These are phyloP conservation scores for Eucalyptus globulus DNA, from an alignment of 345 rosid genomes.

Conservation along the genomic window DNA sequence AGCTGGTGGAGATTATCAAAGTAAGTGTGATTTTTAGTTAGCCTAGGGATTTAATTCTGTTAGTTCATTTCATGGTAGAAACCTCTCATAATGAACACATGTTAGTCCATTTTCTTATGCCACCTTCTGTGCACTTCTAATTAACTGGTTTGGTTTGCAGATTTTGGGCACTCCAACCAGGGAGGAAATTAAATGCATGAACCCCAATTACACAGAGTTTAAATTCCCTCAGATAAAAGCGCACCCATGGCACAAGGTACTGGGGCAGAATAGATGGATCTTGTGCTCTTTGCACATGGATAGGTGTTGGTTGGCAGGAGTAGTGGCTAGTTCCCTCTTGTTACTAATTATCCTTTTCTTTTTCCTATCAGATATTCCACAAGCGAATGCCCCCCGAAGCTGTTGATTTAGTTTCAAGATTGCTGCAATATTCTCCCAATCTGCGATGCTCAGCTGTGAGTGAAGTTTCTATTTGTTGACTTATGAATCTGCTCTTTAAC, in stretches of 20 bases:
- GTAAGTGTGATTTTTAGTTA: conserved; percentile 14
- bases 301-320: background rate
- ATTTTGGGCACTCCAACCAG: conserved; percentile 97
- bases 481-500: background rate
- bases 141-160: conserved; percentile 15
- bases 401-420: conserved; percentile 91
- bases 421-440: conserved; percentile 94
- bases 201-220: conserved; percentile 91
- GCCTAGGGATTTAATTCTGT: background rate
- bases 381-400: conserved; percentile 98
- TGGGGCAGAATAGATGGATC: background rate
- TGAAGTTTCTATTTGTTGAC: background rate
- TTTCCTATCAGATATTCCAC: conserved; percentile 58
- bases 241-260: conserved; percentile 99
- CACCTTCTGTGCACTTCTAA: background rate
- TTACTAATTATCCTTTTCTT: background rate
- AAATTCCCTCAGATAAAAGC: conserved; percentile 98
- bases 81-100: background rate
- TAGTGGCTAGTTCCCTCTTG: background rate
- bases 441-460: conserved; percentile 87
- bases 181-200: conserved; percentile 99
- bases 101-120: background rate
- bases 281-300: background rate
- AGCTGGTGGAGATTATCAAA: conserved; percentile 97
- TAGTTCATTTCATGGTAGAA: background rate